Conservation (phyloP, 2,329 filamentous ascomycete genomes). For the Leptodontidium sp. region DNA sequence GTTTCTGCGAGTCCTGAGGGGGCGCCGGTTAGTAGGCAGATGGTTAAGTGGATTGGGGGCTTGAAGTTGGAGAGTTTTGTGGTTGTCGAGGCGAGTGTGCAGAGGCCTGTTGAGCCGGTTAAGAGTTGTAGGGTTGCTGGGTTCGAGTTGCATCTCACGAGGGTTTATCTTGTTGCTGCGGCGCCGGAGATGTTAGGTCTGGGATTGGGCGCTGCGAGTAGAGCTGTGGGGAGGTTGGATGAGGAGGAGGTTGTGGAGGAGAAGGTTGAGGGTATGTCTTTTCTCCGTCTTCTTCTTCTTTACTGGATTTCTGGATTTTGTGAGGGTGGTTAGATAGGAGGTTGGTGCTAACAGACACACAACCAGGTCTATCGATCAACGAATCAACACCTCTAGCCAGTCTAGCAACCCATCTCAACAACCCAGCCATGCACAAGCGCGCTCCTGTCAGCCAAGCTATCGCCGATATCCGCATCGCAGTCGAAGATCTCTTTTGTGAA, state of each 20-base stretch:
- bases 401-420: slow-evolving; percentile 71
- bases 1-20: slow-evolving; percentile 71
- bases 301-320: too few relatives aligned
- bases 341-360: too few relatives aligned
- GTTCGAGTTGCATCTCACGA: slow-evolving; percentile 87
- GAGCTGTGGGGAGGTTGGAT: slow-evolving; percentile 64
- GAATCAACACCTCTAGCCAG: slow-evolving; percentile 72
- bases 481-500: slow-evolving; percentile 71
- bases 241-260: slow-evolving; percentile 61
- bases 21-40: slow-evolving; percentile 75
- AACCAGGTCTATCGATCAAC: slow-evolving; percentile 50
- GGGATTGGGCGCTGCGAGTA: slow-evolving; percentile 63
- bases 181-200: slow-evolving; percentile 66
- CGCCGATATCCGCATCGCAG: slow-evolving; percentile 57
- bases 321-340: too few relatives aligned
- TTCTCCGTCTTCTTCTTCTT: too few relatives aligned
- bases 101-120: slow-evolving; percentile 85
- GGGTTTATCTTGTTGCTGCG: slow-evolving; percentile 79
- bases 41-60: slow-evolving; percentile 89
- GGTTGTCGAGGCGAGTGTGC: slow-evolving; percentile 79
- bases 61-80: slow-evolving; percentile 85
- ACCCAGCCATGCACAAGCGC: slow-evolving; percentile 91
- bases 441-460: slow-evolving; percentile 91
- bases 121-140: slow-evolving; percentile 86
- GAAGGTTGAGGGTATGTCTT: slow-evolving; percentile 51